Evolutionary conservation across 1,139 yeast species (phyloP), one percentile per base, ranked within the genome.

Genomic region (Candida gigantensis): DNA sequence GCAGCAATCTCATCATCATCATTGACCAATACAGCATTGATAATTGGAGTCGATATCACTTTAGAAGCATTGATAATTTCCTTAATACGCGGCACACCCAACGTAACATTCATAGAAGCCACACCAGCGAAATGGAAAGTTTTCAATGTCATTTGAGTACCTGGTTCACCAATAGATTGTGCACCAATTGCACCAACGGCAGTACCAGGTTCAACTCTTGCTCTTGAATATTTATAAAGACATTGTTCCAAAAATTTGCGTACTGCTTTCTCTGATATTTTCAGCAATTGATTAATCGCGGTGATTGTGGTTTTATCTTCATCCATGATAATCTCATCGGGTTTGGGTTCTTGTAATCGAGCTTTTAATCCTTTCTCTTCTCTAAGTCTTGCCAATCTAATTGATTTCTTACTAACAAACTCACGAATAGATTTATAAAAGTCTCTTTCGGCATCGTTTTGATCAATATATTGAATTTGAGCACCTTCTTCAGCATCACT

Each of bases 101-200:
- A 77, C 1, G 99, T 94, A 50, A 94, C 99, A 65, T 94, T 94
- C 34, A 98, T 98, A 41, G 98, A 98, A 79, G 98, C 99, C 70
- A 94, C 98, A 62, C 99, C 99, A 52, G 99, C 99, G 58, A 94
- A 94, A 72, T 94, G 99, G 95, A 94, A 94, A 38, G 99, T 94
- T 65, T 94, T 94, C 57, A 94, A 78, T 14, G 99, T 94, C 99
- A 94, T 94, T 72, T 94, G 99, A 5, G 99, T 94, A 4, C 97
- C 89, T 35, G 99, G 99, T 67, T 94, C 99, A 68, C 99, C 99
- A 60, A 94, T 84, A 40, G 97, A 90, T 68, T 94, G 97, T 26
- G 97, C 86, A 7, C 98, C 98, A 66, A 94, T 85, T 57, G 94
- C 90, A 65, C 99, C 99, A 41, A 94, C 98, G 34, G 97, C 81